Conservation (phyloP, 139 green algal genomes). For the Astrephomene gubernaculifera region DNA sequence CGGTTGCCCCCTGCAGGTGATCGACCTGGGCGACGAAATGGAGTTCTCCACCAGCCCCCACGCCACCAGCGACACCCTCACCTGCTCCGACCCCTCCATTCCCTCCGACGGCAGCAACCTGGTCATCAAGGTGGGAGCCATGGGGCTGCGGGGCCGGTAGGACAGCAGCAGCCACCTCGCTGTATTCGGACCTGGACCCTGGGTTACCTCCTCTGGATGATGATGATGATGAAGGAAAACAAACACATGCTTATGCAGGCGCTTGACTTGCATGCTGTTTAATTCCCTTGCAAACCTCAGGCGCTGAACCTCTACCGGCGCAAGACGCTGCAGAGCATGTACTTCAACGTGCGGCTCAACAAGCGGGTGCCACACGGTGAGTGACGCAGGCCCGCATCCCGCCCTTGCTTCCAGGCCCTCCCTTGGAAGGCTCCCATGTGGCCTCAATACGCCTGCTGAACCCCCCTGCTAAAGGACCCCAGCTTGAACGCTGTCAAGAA, state of each 20-base stretch:
- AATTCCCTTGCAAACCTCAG: conserved; percentile 55
- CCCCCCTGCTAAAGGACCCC: too few species aligned
- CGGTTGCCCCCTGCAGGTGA: conserved; percentile 84
- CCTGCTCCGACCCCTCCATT: conserved; percentile 86
- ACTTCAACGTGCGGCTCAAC: conserved; percentile 87
- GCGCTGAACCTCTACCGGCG: conserved; percentile 88
- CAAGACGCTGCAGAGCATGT: conserved; percentile 80
- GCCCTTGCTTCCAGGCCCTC: too few species aligned
- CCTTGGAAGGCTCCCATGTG: too few species aligned
- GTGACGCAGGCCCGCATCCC: neutral
- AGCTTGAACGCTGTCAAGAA: too few species aligned
- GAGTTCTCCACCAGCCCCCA: conserved; percentile 71
- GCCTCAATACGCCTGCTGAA: too few species aligned
- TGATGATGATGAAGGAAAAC: neutral
- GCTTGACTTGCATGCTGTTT: neutral
- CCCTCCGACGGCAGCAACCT: conserved; percentile 95
- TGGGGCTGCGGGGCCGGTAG: neutral
- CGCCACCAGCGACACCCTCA: conserved; percentile 75
- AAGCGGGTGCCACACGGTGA: conserved; percentile 94
- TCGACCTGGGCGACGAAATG: conserved; percentile 96
- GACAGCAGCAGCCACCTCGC: too few species aligned
- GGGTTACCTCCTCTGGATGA: too few species aligned
- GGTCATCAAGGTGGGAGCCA: conserved; percentile 84
- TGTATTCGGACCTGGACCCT: too few species aligned
- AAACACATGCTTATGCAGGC: neutral